These are phyloP conservation scores for Backusella macrospora DNA, from an alignment of 192 early-diverging fungal genomes.

Conservation along the genomic window DNA sequence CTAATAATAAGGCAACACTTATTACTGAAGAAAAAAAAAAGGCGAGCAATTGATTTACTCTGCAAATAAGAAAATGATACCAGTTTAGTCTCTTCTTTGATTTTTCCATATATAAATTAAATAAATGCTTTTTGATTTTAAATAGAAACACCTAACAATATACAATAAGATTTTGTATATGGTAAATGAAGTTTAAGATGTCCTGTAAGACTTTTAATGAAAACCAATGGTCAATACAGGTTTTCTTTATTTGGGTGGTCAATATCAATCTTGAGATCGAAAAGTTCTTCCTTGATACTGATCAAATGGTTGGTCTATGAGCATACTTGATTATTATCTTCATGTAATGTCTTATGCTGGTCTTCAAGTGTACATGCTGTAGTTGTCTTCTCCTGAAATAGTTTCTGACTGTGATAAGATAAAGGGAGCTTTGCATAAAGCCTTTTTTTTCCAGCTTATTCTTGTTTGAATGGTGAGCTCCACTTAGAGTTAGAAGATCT, in stretches of 20 bases:
- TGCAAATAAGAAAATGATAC: background rate
- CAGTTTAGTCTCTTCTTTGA: background rate
- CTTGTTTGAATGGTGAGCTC: background rate
- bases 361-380: background rate
- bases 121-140: too few relatives aligned
- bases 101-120: background rate
- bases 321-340: background rate
- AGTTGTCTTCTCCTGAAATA: background rate
- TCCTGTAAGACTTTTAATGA: too few relatives aligned
- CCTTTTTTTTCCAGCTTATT: background rate
- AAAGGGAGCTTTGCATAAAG: background rate
- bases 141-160: too few relatives aligned
- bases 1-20: conserved; percentile 4
- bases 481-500: background rate
- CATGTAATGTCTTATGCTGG: background rate
- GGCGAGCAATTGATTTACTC: background rate
- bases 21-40: background rate
- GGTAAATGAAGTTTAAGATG: too few relatives aligned
- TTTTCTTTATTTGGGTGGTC: background rate
- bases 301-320: background rate
- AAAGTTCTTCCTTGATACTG: background rate
- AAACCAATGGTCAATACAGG: too few relatives aligned
- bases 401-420: background rate
- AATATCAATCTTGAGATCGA: background rate
- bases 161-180: too few relatives aligned